Evolutionary conservation across 2,329 filamentous ascomycete genomes (phyloP), one percentile per base, ranked within the genome.

Genomic region (Plectosphaerella cucumerina): DNA sequence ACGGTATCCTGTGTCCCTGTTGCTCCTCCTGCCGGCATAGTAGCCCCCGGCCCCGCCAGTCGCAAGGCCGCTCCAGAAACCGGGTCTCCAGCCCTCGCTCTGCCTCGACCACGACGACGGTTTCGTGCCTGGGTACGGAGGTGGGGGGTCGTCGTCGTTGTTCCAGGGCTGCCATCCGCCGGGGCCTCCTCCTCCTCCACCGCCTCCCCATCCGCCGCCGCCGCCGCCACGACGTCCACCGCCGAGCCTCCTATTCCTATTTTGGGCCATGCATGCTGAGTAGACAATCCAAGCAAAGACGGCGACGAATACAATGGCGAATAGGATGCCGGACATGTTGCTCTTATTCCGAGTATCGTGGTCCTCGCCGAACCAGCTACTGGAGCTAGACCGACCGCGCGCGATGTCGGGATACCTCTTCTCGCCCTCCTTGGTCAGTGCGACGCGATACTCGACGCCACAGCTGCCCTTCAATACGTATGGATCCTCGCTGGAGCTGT

Each of bases 381-480:
- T 69, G 54, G 67, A 69, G 2, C 60, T 69, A 22, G 62, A 65
- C n/a, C n/a, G 26, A 43, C 61, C 71, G 42, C 65, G 68, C 48
- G 68, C 71, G 39, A 82, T 62, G 35, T 79, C 65, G 1, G 87
- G 89, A 65, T 87, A 92, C 59, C 77, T 82, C 59, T 79, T 70
- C 70, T 92, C 84, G 3, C 94, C 94, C 54, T 78, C 75, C 11
- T 86, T 83, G 1, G 92, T 97, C 48, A 97, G 73, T 1, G 87
- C 68, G 6, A 97, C 70, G 14, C 86, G 78, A 69, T 97, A 97
- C 70, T 96, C 90, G 21, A 96, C 92, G 14, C 88, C 94, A 69
- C 93, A 97, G 67, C 89, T 94, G 20, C 94, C 94, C 62, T 89
- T 91, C 49, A 97, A 72, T n/a, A 97, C 81, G 67, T 90, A 95